Percentiles rank a stretch among this genome's conserved stretches.
These are phyloP conservation scores for Colletotrichum costaricense DNA, from an alignment of 2,329 filamentous ascomycete genomes.

Conservation along the genomic window DNA sequence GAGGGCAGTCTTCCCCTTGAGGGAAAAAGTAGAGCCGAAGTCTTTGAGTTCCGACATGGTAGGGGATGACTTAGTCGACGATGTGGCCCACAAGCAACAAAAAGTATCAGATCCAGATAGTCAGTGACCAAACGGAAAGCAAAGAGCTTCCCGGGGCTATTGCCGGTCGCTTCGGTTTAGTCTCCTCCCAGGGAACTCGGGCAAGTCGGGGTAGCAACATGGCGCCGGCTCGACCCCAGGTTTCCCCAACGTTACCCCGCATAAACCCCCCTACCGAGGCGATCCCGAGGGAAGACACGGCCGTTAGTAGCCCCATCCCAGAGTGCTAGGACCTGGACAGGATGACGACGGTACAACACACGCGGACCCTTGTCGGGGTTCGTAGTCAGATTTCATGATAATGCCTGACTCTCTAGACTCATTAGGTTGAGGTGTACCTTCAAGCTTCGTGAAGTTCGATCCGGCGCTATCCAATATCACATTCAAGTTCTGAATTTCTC, in stretches of 20 bases:
- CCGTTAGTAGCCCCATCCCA: not conserved
- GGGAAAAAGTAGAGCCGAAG: conserved; percentile 44
- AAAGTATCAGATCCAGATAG: not conserved
- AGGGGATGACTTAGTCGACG: not conserved
- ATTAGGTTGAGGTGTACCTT: not conserved
- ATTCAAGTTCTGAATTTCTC: not conserved
- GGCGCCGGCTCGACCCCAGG: not conserved
- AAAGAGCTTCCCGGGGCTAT: not conserved
- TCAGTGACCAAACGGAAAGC: not conserved
- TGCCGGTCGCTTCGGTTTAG: conserved; percentile 10
- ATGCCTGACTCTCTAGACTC: not conserved
- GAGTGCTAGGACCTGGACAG: not conserved
- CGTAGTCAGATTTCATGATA: not conserved
- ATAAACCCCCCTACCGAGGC: conserved; percentile 22
- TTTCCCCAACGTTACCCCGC: conserved; percentile 29
- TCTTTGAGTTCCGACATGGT: conserved; percentile 44
- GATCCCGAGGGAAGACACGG: conserved; percentile 29
- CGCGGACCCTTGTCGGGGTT: not conserved
- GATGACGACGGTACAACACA: not conserved
- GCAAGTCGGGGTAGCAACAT: not conserved
- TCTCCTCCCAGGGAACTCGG: not conserved
- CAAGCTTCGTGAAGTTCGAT: not conserved
- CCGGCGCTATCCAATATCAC: not conserved
- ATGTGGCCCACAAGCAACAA: not conserved
- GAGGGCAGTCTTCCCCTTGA: conserved; percentile 55